These are phyloP conservation scores for Aspergillus conjunctus DNA, from an alignment of 495 filamentous ascomycete species.

Conservation along the genomic window DNA sequence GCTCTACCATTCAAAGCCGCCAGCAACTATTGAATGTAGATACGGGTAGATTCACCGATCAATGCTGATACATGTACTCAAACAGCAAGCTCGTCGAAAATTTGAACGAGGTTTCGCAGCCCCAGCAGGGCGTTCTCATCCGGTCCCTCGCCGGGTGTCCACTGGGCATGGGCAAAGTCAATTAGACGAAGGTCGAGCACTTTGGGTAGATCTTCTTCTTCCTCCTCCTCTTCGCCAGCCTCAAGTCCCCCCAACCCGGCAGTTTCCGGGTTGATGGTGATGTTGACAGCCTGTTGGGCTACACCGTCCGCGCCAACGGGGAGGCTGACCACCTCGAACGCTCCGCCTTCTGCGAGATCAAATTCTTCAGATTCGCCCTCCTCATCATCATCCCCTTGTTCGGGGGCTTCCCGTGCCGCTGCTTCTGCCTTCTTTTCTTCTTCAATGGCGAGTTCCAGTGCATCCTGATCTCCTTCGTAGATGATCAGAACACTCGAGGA, in stretches of 20 bases:
- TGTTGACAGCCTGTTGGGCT: conserved; percentile 41
- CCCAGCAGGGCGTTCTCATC: conserved; percentile 85
- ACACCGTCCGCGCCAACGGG: conserved; percentile 31
- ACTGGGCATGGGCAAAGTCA: conserved; percentile 93
- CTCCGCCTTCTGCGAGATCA: conserved; percentile 31
- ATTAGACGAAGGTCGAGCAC: conserved; percentile 86
- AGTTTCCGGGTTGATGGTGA: conserved; percentile 42
- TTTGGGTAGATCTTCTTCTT: conserved; percentile 67
- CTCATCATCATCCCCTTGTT: conserved; percentile 42
- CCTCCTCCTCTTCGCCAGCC: conserved; percentile 68
- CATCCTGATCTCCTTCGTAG: conserved; percentile 83
- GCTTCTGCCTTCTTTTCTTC: conserved; percentile 52
- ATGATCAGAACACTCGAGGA: conserved; percentile 86
- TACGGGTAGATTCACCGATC: not conserved
- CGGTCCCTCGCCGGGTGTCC: conserved; percentile 80
- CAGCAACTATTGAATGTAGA: conserved; percentile 33
- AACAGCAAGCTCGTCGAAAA: conserved; percentile 63
- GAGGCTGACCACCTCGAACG: conserved; percentile 39
- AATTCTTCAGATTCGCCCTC: conserved; percentile 58
- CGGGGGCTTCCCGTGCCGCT: conserved; percentile 21
- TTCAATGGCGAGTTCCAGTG: conserved; percentile 66
- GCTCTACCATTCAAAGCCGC: conserved; percentile 27
- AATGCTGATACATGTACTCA: conserved; percentile 28
- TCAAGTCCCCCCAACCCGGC: conserved; percentile 39
- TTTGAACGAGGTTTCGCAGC: conserved; percentile 68